A percentile compares a stretch with the other conserved stretches of the same genome.
Conservation (phyloP, 2,329 filamentous ascomycete genomes). For the Colletotrichum musicola region DNA sequence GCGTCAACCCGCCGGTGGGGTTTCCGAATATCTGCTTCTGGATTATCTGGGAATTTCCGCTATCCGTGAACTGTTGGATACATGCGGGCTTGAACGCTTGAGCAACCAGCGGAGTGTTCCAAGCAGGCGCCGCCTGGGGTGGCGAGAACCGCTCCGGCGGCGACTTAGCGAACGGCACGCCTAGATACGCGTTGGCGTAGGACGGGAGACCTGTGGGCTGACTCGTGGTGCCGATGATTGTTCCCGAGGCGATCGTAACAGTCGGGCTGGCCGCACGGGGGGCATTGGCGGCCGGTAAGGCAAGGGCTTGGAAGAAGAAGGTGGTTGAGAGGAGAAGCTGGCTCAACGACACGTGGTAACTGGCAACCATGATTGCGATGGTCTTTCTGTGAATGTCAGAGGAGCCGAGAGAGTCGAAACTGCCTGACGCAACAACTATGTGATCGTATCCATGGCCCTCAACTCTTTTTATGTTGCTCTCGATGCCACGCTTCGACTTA, state of each 20-base stretch:
- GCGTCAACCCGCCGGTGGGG: slow-evolving; percentile 26
- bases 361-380: slow-evolving; percentile 15
- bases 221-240: slow-evolving; percentile 20
- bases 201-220: slow-evolving; percentile 9
- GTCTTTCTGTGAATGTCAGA: background rate
- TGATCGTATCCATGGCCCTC: background rate
- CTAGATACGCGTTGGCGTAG: slow-evolving; percentile 30
- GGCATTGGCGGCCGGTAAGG: slow-evolving; percentile 8
- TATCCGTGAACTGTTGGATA: slow-evolving; percentile 26
- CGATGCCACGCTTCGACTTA: background rate
- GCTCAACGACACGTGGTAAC: background rate
- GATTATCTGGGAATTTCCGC: slow-evolving; percentile 3
- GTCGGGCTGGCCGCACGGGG: slow-evolving; percentile 6
- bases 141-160: slow-evolving; percentile 35
- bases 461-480: slow-evolving; percentile 1
- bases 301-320: slow-evolving; percentile 7
- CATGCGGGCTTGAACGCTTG: slow-evolving; percentile 31
- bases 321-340: slow-evolving; percentile 17
- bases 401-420: background rate
- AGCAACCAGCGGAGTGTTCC: slow-evolving; percentile 15
- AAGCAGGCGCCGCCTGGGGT: slow-evolving; percentile 10
- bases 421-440: background rate
- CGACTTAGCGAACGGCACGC: slow-evolving; percentile 33
- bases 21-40: slow-evolving; percentile 32
- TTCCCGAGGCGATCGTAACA: slow-evolving; percentile 23